These are phyloP conservation scores for Rubia occidens DNA, from an alignment of 305 asterid species.

Conservation along the genomic window DNA sequence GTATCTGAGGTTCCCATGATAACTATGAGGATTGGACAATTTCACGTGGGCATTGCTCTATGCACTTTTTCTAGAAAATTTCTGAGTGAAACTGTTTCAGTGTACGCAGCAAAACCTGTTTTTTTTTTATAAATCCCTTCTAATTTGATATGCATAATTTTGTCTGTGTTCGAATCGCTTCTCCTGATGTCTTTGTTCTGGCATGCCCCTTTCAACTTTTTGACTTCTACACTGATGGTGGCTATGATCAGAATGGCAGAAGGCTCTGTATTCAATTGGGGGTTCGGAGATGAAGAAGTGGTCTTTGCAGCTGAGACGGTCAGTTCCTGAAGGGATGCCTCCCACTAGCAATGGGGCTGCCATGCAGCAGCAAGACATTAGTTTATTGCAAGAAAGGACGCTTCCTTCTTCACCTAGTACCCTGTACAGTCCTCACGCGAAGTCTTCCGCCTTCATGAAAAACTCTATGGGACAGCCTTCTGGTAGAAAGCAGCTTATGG, in stretches of 20 bases:
- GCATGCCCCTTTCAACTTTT: constrained; percentile 11
- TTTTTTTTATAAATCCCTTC: background rate
- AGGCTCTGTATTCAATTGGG: constrained; percentile 87
- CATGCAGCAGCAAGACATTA: constrained; percentile 81
- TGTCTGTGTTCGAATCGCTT: background rate
- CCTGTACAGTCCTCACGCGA: constrained; percentile 65
- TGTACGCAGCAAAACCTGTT: background rate
- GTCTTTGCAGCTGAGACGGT: constrained; percentile 89
- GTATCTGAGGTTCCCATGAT: background rate
- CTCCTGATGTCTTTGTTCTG: background rate
- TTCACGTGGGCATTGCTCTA: background rate
- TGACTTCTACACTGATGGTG: constrained; percentile 15
- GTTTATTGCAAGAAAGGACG: constrained; percentile 70
- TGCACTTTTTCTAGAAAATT: background rate
- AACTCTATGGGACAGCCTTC: constrained; percentile 76
- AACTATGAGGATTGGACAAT: constrained; percentile 1
- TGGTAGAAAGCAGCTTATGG: constrained; percentile 72
- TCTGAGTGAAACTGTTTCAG: background rate
- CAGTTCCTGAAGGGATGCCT: constrained; percentile 80
- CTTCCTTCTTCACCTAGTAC: constrained; percentile 63
- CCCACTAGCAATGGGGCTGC: constrained; percentile 78
- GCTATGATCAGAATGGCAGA: constrained; percentile 87
- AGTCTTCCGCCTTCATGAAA: constrained; percentile 68
- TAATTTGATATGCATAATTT: background rate
- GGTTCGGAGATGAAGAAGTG: constrained; percentile 96